phyloP scores from a whole-genome alignment of 352 stramenopile genomes.

The Phytophthora citricola region DNA sequence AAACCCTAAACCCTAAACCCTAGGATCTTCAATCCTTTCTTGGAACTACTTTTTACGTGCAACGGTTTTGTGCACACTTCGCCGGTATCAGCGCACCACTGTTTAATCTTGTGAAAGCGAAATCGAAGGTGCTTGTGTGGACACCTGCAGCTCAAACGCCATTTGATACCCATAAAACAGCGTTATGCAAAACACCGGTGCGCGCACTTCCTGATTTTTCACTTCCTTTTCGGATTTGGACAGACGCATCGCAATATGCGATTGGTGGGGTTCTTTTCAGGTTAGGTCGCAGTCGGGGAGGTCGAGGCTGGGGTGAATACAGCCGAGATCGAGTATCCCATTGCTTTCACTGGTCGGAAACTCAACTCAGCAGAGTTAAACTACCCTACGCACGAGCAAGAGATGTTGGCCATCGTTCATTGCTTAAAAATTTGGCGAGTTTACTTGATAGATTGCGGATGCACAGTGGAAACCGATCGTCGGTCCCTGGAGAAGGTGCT shows the following conservation, averaged over 20 bases:
- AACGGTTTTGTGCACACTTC: background rate
- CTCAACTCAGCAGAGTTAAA: constrained; percentile 9
- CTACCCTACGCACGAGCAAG: constrained; percentile 18
- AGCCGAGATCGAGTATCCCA: constrained; percentile 6
- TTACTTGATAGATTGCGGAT: constrained; percentile 13
- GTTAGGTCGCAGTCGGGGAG: background rate
- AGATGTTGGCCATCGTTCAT: constrained; percentile 16
- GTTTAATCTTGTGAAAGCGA: constrained; percentile 3
- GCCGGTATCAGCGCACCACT: constrained; percentile 2
- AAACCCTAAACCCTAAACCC: too few relatives aligned
- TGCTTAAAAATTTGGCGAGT: constrained; percentile 17
- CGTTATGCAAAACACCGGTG: background rate
- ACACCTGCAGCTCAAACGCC: background rate
- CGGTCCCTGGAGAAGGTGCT: constrained; percentile 13
- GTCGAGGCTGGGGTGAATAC: background rate
- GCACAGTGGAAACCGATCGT: constrained; percentile 11
- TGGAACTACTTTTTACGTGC: too few relatives aligned
- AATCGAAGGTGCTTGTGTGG: background rate
- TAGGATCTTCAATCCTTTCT: too few relatives aligned
- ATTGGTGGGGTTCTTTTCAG: constrained; percentile 5
- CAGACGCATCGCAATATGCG: constrained; percentile 1
- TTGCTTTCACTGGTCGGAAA: constrained; percentile 10
- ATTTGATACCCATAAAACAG: background rate
- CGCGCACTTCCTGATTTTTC: constrained; percentile 4
- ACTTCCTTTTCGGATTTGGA: background rate